Evolutionary conservation across 495 filamentous ascomycete genomes (phyloP), one percentile per base, ranked within the genome.

Genomic region (Penicillium daleae): DNA sequence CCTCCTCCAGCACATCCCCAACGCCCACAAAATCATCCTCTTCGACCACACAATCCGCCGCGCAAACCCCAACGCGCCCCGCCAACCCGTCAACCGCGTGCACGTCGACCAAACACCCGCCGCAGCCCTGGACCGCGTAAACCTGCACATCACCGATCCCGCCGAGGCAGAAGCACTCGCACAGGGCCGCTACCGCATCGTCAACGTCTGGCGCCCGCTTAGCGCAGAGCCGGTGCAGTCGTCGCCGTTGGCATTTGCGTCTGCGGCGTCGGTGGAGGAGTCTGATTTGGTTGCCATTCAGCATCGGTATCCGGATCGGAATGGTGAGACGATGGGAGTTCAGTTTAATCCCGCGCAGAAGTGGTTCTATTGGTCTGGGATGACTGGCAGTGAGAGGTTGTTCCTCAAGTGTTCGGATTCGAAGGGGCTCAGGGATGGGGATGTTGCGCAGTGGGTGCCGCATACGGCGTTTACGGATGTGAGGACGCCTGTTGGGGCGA

Each of bases 21-120:
- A 87, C 35, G 80, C 81, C 21, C 78, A 83, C 46, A 76, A 84
- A 5, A 78, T 96, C 33, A 71, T 91, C 60, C 74, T 97, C 66
- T 97, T 97, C 82, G 92, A 97, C 84, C 91, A 97, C 79, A 97
- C 92, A 17, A 86, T 96, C 79, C 90, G 92, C 4, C 86, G 88
- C 39, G 74, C 84, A 6, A 69, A 59, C 5, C 78, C 83, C 1
- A 60, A 71, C 40, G 82, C 90, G 0, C 57, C 65, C 4, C 83
- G 92, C 13, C 74, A 74, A 21, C 91, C 92, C 10, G 92, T 96
- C 0, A 82, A 77, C 26, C 71, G 82, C 26, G 91, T 88, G 0
- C 93, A 97, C 78, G 90, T 95, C 68, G 93, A 97, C 73, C 93
- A 96, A 74, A 95, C 92, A 0, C 52, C 80, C 21, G 60, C 67